A percentile compares a stretch with the other conserved stretches of the same genome.
Conservation (phyloP, 2,329 filamentous ascomycete genomes). For the Pyrenochaeta sp. region DNA sequence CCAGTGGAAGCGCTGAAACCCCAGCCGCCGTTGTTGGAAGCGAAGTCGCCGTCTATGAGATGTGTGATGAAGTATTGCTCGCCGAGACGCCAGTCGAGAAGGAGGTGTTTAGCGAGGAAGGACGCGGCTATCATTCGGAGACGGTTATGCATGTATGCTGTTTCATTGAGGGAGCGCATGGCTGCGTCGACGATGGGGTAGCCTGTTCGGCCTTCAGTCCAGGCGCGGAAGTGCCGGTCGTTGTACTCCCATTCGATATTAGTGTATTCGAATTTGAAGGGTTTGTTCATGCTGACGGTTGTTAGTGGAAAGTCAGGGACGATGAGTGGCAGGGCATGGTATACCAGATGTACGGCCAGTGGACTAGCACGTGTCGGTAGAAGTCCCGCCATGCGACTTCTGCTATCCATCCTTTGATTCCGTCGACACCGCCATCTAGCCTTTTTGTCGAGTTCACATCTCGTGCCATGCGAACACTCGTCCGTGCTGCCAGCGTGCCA, state of each 20-base stretch:
- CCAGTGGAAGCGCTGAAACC: conserved; percentile 73
- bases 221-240: conserved; percentile 68
- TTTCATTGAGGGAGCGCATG: conserved; percentile 60
- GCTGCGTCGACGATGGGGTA: conserved; percentile 60
- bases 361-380: conserved; percentile 71
- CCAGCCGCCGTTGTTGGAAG: conserved; percentile 69
- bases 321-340: conserved; percentile 25
- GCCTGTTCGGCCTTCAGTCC: conserved; percentile 61
- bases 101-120: conserved; percentile 60
- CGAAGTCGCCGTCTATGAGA: conserved; percentile 58
- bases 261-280: conserved; percentile 84
- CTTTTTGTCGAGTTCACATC: conserved; percentile 56
- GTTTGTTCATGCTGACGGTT: conserved; percentile 70
- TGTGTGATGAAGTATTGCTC: conserved; percentile 62
- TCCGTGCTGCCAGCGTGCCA: conserved; percentile 56
- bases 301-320: conserved; percentile 13
- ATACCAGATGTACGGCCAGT: conserved; percentile 85
- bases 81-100: conserved; percentile 61
- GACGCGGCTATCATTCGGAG: conserved; percentile 60
- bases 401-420: conserved; percentile 57
- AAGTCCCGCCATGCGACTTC: conserved; percentile 64
- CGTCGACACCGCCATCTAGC: conserved; percentile 60
- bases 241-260: conserved; percentile 78
- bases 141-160: conserved; percentile 63
- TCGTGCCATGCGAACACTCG: conserved; percentile 62